Percentiles rank a stretch among this genome's conserved stretches.
Conservation (phyloP, 1,139 yeast species). For the Pichia sp. region DNA sequence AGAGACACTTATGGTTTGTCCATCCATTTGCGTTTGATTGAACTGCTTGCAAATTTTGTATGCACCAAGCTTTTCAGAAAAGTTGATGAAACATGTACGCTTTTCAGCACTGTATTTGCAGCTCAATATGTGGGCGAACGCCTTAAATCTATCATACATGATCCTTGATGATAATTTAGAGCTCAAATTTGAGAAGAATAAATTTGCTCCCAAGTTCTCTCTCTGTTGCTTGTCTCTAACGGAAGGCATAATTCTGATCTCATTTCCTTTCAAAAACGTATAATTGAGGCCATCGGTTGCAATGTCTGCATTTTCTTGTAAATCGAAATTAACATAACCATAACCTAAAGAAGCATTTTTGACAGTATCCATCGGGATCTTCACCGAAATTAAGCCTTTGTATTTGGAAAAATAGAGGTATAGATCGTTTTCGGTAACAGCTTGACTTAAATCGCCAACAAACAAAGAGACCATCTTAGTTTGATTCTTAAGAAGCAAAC, state of each 20-base stretch:
- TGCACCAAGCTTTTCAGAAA: constrained; percentile 34
- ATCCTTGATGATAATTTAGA: constrained; percentile 31
- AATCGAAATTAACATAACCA: constrained; percentile 42
- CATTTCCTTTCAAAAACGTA: constrained; percentile 32
- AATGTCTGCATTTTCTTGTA: constrained; percentile 30
- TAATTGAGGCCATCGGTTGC: constrained; percentile 42
- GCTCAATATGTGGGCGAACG: constrained; percentile 36
- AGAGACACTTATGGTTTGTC: constrained; percentile 30
- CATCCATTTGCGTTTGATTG: constrained; percentile 27
- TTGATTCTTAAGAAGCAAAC: constrained; percentile 2
- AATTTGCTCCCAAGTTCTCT: constrained; percentile 31
- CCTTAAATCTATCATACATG: constrained; percentile 37
- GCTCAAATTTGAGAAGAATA: constrained; percentile 35
- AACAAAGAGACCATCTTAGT: constrained; percentile 29
- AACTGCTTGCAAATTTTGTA: constrained; percentile 31
- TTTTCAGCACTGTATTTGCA: constrained; percentile 38
- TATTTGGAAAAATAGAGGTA: constrained; percentile 30
- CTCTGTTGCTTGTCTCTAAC: constrained; percentile 31
- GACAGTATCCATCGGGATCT: constrained; percentile 35
- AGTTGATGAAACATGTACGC: constrained; percentile 39
- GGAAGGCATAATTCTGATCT: constrained; percentile 47
- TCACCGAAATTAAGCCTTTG: constrained; percentile 38
- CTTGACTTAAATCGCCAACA: constrained; percentile 40
- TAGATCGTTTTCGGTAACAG: constrained; percentile 34
- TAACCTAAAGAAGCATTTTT: constrained; percentile 40